Evolutionary conservation across 164 flowering plant species (phyloP).

Genomic region (Annona cherimola): DNA sequence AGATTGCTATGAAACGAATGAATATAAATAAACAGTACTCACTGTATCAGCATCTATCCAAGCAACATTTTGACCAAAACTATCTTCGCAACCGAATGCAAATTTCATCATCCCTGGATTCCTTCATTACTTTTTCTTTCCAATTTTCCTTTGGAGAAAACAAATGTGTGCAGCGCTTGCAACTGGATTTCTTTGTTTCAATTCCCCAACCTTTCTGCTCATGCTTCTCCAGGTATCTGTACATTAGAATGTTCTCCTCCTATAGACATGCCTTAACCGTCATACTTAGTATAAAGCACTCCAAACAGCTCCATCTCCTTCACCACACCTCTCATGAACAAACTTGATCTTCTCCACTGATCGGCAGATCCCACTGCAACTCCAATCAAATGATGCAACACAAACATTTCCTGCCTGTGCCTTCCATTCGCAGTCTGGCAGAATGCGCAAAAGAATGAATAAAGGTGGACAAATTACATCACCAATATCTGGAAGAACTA

Average conservation of each 20-base stretch:
- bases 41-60: not conserved
- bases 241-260: not conserved
- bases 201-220: not conserved
- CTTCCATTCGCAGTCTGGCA: conserved; percentile 85
- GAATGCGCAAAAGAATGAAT: not conserved
- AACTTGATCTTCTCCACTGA: conserved; percentile 70
- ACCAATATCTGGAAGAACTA: not conserved
- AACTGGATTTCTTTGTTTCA: not conserved
- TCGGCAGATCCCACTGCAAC: conserved; percentile 87
- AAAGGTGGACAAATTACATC: not conserved
- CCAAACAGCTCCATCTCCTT: conserved; percentile 79
- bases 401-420: conserved; percentile 81
- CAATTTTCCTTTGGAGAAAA: not conserved
- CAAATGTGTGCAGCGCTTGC: not conserved
- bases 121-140: not conserved
- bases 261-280: not conserved
- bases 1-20: not conserved
- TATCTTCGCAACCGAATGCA: not conserved
- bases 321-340: conserved; percentile 74
- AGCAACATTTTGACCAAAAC: not conserved
- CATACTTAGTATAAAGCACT: conserved; percentile 34
- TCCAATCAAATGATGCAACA: conserved; percentile 87
- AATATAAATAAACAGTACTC: not conserved
- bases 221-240: not conserved
- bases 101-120: not conserved